Evolutionary conservation across 2,329 filamentous ascomycete genomes (phyloP), one percentile per base, ranked within the genome.

Genomic region (Aureobasidium subglaciale): DNA sequence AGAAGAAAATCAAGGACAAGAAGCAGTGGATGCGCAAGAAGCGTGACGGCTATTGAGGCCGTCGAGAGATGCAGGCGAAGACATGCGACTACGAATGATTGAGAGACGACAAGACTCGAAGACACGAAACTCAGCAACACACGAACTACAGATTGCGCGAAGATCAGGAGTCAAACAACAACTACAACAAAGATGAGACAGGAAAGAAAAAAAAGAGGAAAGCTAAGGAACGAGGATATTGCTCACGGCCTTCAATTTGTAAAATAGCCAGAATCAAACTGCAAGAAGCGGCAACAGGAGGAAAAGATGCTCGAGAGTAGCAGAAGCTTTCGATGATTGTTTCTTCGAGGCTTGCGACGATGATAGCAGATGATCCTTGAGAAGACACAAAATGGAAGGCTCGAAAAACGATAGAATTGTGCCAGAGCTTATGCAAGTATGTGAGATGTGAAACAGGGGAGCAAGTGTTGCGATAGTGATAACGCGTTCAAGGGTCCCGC

Each of bases 401-500:
- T n/a, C 20, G 42, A 45, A 32, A 45, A 45, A 20, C 42, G 32
- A 32, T 6, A 15, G 4, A 45, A 45, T 5, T 45, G 27, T 45
- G 41, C 16, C 27, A 15, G 27, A 8, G 16, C 27, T 32, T 30
- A 27, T 45, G 42, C 27, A 45, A 32, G 27, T 32, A 9, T 18
- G 18, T 3, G 11, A 45, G 42, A 32, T 10, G 18, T 45, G 42
- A 45, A 45, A 45, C 42, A 45, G 42, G 27, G 5, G 18, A 16
- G 25, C 11, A 9, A 15, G 11, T 32, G 5, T 16, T 15, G 42
- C 27, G 42, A 45, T 16, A 45, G 42, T 18, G 42, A 45, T 16
- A 45, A 45, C 27, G 42, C 42, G 42, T 45, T 20, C n/a, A 18
- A 43, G 40, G 40, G 40, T 43, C 24, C 42, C 16, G 42, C 42